phyloP scores from a whole-genome alignment of 805 yeast species.

The Teunomyces funiuensis region DNA sequence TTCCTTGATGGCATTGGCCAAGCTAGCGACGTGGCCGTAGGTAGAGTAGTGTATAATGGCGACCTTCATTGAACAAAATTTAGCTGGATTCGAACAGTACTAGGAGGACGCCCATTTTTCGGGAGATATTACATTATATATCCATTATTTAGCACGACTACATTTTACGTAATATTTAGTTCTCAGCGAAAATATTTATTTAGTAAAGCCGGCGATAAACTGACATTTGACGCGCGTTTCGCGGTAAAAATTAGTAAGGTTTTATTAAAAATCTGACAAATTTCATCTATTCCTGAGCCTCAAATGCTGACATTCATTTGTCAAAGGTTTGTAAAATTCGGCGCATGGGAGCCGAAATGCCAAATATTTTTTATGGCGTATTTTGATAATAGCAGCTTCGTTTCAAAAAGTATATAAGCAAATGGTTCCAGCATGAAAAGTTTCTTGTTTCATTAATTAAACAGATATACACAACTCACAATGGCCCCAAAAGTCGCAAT shows the following conservation, averaged over 20 bases:
- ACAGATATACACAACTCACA: not conserved
- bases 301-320: not conserved
- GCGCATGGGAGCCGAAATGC: no score
- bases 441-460: no score
- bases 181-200: not conserved
- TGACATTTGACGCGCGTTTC: no score
- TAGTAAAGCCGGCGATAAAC: no score
- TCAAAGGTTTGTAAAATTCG: constrained; percentile 4
- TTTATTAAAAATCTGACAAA: not conserved
- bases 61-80: constrained; percentile 39
- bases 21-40: constrained; percentile 71
- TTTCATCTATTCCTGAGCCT: no score
- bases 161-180: not conserved
- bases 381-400: no score
- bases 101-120: no score
- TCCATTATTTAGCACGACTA: not conserved
- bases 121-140: no score
- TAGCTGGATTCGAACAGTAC: not conserved
- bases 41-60: constrained; percentile 80
- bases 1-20: constrained; percentile 67
- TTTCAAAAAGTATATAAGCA: not conserved
- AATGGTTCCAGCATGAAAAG: not conserved
- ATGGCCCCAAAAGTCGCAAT: constrained; percentile 41
- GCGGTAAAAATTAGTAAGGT: constrained; percentile 1
- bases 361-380: no score